A percentile compares a stretch with the other conserved stretches of the same genome.
These are phyloP conservation scores for Ophiostoma angusticollis DNA, from an alignment of 2,329 filamentous ascomycete genomes.

Conservation along the genomic window DNA sequence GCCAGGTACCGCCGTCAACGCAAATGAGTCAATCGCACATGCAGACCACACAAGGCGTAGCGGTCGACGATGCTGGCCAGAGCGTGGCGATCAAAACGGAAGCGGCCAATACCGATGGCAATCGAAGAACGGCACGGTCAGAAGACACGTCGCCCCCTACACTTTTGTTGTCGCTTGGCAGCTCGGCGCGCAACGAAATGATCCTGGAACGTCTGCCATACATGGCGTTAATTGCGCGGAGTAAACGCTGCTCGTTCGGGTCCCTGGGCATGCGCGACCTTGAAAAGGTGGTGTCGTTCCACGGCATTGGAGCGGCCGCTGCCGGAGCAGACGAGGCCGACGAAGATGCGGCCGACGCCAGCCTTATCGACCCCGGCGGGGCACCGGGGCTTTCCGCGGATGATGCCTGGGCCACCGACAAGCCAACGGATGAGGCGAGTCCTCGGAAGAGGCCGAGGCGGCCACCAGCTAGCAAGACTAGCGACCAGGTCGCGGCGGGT, in stretches of 20 bases:
- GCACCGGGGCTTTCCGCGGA: slow-evolving; percentile 15
- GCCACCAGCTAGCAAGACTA: slow-evolving; percentile 11
- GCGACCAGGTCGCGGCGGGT: too few species aligned
- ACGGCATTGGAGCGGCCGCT: slow-evolving; percentile 37
- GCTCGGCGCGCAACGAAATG: slow-evolving; percentile 57
- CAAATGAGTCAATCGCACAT: neutral
- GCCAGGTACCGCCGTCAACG: slow-evolving; percentile 1
- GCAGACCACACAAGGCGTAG: neutral
- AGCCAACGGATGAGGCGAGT: slow-evolving; percentile 39
- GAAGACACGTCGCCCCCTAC: slow-evolving; percentile 7
- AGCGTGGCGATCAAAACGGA: slow-evolving; percentile 1
- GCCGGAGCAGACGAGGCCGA: slow-evolving; percentile 34
- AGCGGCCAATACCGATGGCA: slow-evolving; percentile 2
- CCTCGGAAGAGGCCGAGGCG: slow-evolving; percentile 32
- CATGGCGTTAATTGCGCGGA: slow-evolving; percentile 52
- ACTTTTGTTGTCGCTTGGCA: slow-evolving; percentile 44
- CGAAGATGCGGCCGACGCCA: slow-evolving; percentile 17
- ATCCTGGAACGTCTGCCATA: slow-evolving; percentile 81
- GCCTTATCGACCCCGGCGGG: slow-evolving; percentile 17
- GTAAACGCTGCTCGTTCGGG: slow-evolving; percentile 24
- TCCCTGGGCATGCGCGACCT: slow-evolving; percentile 41
- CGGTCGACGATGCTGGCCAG: neutral
- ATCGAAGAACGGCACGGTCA: neutral
- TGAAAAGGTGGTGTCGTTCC: slow-evolving; percentile 56
- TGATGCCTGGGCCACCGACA: slow-evolving; percentile 50